Evolutionary conservation across 768 basidiomycete genomes (phyloP).

Genomic region (Lactarius tabidus): DNA sequence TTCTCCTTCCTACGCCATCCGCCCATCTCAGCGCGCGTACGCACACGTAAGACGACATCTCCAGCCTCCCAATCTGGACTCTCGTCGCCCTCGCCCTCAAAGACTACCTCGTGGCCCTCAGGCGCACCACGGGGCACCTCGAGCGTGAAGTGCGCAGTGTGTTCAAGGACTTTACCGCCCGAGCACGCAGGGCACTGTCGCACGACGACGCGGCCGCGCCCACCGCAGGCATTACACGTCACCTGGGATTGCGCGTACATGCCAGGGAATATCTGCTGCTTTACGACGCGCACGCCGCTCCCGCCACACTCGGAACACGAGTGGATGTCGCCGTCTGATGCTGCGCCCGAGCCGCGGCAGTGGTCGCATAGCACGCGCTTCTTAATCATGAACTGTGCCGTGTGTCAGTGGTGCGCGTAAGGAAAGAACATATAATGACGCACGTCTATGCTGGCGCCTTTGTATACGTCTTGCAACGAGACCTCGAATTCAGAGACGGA

Average conservation of each 20-base stretch:
- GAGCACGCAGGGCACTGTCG: constrained; percentile 77
- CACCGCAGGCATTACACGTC: constrained; percentile 79
- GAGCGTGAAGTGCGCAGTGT: constrained; percentile 76
- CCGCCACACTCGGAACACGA: constrained; percentile 84
- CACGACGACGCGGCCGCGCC: constrained; percentile 75
- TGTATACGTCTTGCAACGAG: constrained; percentile 82
- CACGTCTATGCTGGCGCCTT: constrained; percentile 81
- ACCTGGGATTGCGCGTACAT: constrained; percentile 90
- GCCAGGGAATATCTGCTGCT: constrained; percentile 95
- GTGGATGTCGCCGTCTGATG: constrained; percentile 83
- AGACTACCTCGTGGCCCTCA: constrained; percentile 89
- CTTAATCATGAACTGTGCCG: constrained; percentile 78
- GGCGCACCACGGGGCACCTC: constrained; percentile 87
- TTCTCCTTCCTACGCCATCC: constrained; percentile 87
- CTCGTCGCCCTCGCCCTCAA: constrained; percentile 97
- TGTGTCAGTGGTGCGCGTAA: not conserved
- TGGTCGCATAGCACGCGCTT: constrained; percentile 94
- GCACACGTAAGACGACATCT: constrained; percentile 82
- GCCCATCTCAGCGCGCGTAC: constrained; percentile 72
- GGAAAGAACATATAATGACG: constrained; percentile 27
- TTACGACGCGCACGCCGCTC: constrained; percentile 75
- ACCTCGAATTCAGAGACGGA: constrained; percentile 83
- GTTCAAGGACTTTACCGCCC: constrained; percentile 78
- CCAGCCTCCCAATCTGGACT: constrained; percentile 95
- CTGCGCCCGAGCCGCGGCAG: constrained; percentile 93